Evolutionary conservation across 1,139 yeast species (phyloP).

Genomic region (Geotrichum aggregatum): DNA sequence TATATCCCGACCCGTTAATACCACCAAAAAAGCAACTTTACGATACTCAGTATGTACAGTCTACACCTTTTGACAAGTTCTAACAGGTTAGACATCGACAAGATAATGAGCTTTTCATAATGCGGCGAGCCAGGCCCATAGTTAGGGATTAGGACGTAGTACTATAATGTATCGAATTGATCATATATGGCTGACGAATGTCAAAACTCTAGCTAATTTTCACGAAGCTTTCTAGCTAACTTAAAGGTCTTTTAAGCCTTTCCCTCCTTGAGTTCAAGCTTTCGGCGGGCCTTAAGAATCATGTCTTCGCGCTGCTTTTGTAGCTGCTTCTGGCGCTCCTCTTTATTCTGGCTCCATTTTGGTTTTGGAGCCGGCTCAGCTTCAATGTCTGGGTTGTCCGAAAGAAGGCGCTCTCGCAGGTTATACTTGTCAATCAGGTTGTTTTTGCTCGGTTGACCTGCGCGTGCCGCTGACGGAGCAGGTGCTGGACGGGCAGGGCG

Average conservation of each 20-base stretch:
- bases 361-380: slow-evolving; percentile 23
- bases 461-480: slow-evolving; percentile 13
- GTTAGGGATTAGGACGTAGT: neutral
- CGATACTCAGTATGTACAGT: too few relatives aligned
- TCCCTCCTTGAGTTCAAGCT: slow-evolving; percentile 36
- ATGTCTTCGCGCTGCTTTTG: slow-evolving; percentile 49
- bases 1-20: too few relatives aligned
- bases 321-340: slow-evolving; percentile 43
- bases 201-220: too few relatives aligned
- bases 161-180: too few relatives aligned
- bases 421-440: slow-evolving; percentile 33
- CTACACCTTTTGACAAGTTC: too few relatives aligned
- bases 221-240: too few relatives aligned
- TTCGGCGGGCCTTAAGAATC: slow-evolving; percentile 49
- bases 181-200: too few relatives aligned
- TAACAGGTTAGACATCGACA: too few relatives aligned
- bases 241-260: too few relatives aligned
- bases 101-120: neutral
- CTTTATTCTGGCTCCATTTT: slow-evolving; percentile 42
- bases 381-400: slow-evolving; percentile 15
- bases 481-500: slow-evolving; percentile 15
- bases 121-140: neutral
- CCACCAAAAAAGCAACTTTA: too few relatives aligned
- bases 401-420: slow-evolving; percentile 23
- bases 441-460: slow-evolving; percentile 10